Conservation (phyloP, 23 red algal genomes). For the Porphyridium purpureum region DNA sequence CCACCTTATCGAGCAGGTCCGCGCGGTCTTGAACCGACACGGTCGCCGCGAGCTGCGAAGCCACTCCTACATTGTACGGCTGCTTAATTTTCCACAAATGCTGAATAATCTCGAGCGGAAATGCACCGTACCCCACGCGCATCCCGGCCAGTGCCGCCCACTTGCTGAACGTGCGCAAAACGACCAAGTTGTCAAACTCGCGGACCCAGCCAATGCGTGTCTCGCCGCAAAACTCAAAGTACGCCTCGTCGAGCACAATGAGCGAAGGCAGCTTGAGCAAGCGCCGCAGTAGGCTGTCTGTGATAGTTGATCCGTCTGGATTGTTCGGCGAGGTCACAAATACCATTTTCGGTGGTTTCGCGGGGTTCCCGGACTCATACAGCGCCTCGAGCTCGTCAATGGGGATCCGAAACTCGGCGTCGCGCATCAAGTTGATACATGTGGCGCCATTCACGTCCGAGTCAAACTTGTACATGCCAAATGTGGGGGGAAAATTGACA, state of each 20-base stretch:
- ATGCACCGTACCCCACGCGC: conserved; percentile 87
- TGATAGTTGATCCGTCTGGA: conserved; percentile 66
- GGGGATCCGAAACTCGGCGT: conserved; percentile 26
- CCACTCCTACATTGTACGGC: conserved; percentile 92
- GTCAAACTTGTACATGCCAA: conserved; percentile 99
- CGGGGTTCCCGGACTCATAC: neutral
- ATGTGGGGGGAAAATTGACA: conserved; percentile 87
- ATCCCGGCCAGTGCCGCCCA: conserved; percentile 89
- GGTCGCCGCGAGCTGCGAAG: conserved; percentile 56
- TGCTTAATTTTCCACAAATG: conserved; percentile 99
- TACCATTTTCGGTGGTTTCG: conserved; percentile 40
- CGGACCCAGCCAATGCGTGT: conserved; percentile 32
- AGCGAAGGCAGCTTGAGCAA: conserved; percentile 61
- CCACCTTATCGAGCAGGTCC: conserved; percentile 56
- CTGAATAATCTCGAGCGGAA: conserved; percentile 54
- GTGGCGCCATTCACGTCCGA: conserved; percentile 75
- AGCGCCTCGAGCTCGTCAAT: conserved; percentile 44
- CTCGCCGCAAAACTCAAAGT: conserved; percentile 73
- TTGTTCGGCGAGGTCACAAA: conserved; percentile 96
- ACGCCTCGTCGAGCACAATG: conserved; percentile 94
- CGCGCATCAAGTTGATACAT: conserved; percentile 26
- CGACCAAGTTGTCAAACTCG: conserved; percentile 59
- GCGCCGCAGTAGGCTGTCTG: conserved; percentile 43
- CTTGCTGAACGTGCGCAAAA: conserved; percentile 91
- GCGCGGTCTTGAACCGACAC: conserved; percentile 36